phyloP scores from a whole-genome alignment of 139 green algal genomes.

The Spirogloea muscicola region DNA sequence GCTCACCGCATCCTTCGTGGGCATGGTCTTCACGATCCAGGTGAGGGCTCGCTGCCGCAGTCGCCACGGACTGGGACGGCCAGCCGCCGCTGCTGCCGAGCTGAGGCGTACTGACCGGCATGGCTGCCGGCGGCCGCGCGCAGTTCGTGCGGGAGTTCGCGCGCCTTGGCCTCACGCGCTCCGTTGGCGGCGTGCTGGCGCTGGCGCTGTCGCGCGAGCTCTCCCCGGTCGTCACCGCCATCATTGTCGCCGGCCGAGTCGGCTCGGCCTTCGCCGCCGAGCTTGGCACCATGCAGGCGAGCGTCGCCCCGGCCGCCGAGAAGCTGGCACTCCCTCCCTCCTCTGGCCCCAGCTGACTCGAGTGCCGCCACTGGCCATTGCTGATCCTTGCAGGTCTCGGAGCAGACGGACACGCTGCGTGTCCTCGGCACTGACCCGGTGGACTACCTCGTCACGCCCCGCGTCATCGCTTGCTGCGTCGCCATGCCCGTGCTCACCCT shows the following conservation, averaged over 20 bases:
- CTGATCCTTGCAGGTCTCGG: constrained; percentile 72
- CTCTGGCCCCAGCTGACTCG: not conserved
- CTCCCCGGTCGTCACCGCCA: constrained; percentile 93
- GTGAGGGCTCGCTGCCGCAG: constrained; percentile 10
- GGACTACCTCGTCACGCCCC: constrained; percentile 94
- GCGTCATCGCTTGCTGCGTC: constrained; percentile 88
- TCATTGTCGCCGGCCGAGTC: constrained; percentile 94
- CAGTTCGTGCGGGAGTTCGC: constrained; percentile 92
- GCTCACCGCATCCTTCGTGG: constrained; percentile 92
- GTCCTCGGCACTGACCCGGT: constrained; percentile 92
- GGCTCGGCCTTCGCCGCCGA: constrained; percentile 95
- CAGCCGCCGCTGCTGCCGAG: not conserved
- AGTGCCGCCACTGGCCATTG: not conserved
- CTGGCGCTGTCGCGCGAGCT: constrained; percentile 92
- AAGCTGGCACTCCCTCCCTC: not conserved
- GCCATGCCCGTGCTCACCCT: constrained; percentile 86
- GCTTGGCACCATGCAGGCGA: constrained; percentile 94
- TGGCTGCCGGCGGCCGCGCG: not conserved
- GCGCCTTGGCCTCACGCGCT: constrained; percentile 64
- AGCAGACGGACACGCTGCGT: constrained; percentile 95
- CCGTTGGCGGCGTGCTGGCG: constrained; percentile 91
- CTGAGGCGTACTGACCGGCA: not conserved
- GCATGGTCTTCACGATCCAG: constrained; percentile 99
- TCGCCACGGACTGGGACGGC: not conserved
- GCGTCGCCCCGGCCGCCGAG: not conserved